Evolutionary conservation across 1,284 basidiomycete species (phyloP), one percentile per base, ranked within the genome.

Genomic region (Ustilago vetiveriae): DNA sequence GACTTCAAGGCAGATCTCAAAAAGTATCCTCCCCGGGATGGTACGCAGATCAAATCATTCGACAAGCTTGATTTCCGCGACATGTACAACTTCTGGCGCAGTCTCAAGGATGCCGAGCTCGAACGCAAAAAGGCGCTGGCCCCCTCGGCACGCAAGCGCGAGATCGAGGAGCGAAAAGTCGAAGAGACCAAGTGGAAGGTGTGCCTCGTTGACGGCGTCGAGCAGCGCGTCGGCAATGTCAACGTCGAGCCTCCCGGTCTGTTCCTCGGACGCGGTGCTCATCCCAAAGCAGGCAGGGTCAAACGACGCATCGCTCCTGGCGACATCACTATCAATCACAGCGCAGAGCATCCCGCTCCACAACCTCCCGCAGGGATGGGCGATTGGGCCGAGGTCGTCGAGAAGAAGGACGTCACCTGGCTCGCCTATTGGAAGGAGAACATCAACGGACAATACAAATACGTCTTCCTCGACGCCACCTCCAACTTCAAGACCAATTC

Each of bases 221-320:
- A 94, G 83, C 96, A 99, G 85, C 97, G 96, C 83, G 89, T 97
- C 48, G 96, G 96, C 53, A 98, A 98, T 85, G 98, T 98, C 86
- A 88, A 94, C 72, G 90, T 98, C 45, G 96, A 99, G 86, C 96
- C 96, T 80, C 96, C 96, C 17, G 93, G 94, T 37, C 85, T 98
- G 38, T 99, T 98, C 85, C 87, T 95, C 83, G 96, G 96, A 59
- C 94, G 96, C 72, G 96, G 96, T 58, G 93, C 97, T 76, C 96
- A 99, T 83, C 96, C 96, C 1, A 94, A 92, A 86, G 98, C 97
- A 83, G 96, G 96, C 22, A 90, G 90, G 47, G 86, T 98, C 64
- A 99, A 98, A 87, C 92, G 93, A 76, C 75, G 84, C 59, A 68
- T 74, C 37, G 50, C 42, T 29, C 80, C 80, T 0, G 75, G 78